A percentile compares a stretch with the other conserved stretches of the same genome.
Evolutionary conservation across 306 rosid genomes (phyloP).

Genomic region (Pueraria montana): DNA sequence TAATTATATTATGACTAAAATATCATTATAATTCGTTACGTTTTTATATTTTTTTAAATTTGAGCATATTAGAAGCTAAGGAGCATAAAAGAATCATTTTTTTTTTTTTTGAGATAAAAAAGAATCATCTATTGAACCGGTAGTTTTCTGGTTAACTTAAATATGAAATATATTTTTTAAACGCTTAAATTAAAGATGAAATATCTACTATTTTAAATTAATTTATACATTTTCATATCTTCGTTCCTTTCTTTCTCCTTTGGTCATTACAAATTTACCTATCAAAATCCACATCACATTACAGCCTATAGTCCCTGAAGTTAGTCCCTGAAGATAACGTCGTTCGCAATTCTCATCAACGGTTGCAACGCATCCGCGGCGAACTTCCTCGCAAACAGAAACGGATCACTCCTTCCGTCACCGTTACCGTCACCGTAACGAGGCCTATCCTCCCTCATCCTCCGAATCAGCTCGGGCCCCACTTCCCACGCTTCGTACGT

Average conservation of each 20-base stretch:
- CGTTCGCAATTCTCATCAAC: constrained; percentile 61
- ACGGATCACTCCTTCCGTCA: constrained; percentile 56
- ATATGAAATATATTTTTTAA: too few species aligned
- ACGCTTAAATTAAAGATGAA: neutral
- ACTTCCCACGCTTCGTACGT: constrained; percentile 63
- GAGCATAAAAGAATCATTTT: too few species aligned
- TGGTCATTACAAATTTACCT: neutral
- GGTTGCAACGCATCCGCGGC: constrained; percentile 53
- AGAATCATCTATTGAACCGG: too few species aligned
- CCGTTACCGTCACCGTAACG: constrained; percentile 73
- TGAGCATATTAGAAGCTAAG: too few species aligned
- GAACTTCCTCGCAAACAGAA: constrained; percentile 75
- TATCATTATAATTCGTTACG: too few species aligned
- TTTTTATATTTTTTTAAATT: too few species aligned
- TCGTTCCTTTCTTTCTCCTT: neutral
- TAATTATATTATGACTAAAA: too few species aligned
- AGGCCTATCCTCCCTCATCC: constrained; percentile 48
- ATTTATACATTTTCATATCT: neutral
- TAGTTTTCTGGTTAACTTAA: too few species aligned
- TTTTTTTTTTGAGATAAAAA: too few species aligned
- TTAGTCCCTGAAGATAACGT: constrained; percentile 59
- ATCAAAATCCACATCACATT: neutral
- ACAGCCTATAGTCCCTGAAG: constrained; percentile 47
- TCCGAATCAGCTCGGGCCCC: constrained; percentile 52
- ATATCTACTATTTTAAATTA: neutral